Conservation (phyloP, 2,329 filamentous ascomycete genomes). For the Claviceps capensis region DNA sequence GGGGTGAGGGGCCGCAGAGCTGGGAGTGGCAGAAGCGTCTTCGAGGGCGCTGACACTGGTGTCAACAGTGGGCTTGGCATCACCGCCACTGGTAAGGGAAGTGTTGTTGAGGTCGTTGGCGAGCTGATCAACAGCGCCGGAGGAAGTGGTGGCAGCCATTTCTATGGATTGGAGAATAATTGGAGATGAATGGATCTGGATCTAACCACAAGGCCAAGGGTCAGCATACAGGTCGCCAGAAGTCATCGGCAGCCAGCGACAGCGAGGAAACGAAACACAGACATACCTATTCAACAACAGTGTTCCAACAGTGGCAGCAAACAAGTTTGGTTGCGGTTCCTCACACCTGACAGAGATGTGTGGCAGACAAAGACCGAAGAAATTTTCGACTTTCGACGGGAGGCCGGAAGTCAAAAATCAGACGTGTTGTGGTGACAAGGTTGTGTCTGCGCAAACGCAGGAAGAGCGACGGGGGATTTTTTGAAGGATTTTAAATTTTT, state of each 20-base stretch:
- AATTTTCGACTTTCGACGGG: slow-evolving; percentile 5
- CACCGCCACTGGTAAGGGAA: slow-evolving; percentile 54
- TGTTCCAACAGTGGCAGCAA: neutral
- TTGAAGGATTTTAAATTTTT: slow-evolving; percentile 46
- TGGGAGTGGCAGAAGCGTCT: slow-evolving; percentile 57
- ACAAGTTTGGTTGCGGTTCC: neutral
- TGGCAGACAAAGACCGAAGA: slow-evolving; percentile 2
- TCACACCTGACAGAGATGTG: slow-evolving; percentile 1
- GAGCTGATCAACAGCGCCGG: slow-evolving; percentile 64
- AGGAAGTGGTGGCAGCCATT: slow-evolving; percentile 47
- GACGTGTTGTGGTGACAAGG: slow-evolving; percentile 8
- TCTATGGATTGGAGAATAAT: slow-evolving; percentile 16
- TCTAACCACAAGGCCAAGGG: neutral
- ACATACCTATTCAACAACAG: slow-evolving; percentile 3
- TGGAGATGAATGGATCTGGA: slow-evolving; percentile 5
- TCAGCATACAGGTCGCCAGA: neutral
- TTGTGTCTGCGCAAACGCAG: slow-evolving; percentile 16
- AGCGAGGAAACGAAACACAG: neutral
- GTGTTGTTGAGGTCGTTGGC: slow-evolving; percentile 62
- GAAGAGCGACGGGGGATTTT: slow-evolving; percentile 38
- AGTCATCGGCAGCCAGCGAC: neutral
- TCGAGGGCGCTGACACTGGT: slow-evolving; percentile 47
- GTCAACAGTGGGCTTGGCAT: slow-evolving; percentile 57
- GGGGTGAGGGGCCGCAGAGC: slow-evolving; percentile 61
- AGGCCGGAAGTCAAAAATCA: slow-evolving; percentile 6